These are phyloP conservation scores for Entophlyctis luteolus DNA, from an alignment of 192 early-diverging fungal species.

Conservation along the genomic window DNA sequence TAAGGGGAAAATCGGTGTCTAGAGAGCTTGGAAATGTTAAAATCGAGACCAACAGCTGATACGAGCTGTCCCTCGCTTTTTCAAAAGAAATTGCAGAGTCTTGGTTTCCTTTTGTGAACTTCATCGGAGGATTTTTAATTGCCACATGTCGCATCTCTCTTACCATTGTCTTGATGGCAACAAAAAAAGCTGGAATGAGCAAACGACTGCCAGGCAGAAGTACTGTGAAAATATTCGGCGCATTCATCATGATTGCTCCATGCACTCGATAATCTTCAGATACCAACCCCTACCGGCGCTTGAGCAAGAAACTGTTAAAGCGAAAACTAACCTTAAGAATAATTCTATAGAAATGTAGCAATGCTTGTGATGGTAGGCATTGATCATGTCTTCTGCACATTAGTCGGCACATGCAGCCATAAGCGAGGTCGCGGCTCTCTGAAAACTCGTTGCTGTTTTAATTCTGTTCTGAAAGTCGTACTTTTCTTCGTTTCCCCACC, in stretches of 20 bases:
- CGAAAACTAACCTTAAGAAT: conserved; percentile 49
- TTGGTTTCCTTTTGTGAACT: conserved; percentile 17
- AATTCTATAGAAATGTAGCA: conserved; percentile 67
- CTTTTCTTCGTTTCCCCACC: conserved; percentile 53
- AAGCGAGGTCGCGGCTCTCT: conserved; percentile 62
- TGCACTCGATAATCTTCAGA: conserved; percentile 56
- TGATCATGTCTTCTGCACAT: conserved; percentile 76
- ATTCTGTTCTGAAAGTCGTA: neutral
- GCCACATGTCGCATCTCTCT: neutral
- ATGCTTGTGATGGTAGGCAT: conserved; percentile 50
- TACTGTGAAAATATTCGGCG: conserved; percentile 61
- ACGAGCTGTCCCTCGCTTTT: conserved; percentile 40
- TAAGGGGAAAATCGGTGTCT: too few relatives aligned
- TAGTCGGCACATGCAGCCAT: conserved; percentile 67
- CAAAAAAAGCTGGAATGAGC: conserved; percentile 62
- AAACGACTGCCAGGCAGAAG: conserved; percentile 66
- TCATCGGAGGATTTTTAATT: neutral
- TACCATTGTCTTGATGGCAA: conserved; percentile 60
- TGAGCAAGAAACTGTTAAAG: neutral
- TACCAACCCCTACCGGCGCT: conserved; percentile 47
- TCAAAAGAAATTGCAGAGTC: conserved; percentile 30
- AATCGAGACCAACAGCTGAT: conserved; percentile 43
- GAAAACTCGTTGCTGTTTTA: conserved; percentile 49
- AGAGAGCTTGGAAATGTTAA: conserved; percentile 32
- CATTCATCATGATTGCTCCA: conserved; percentile 66